Evolutionary conservation across 2,329 filamentous ascomycete species (phyloP).

Genomic region (Scytalidium sp.): DNA sequence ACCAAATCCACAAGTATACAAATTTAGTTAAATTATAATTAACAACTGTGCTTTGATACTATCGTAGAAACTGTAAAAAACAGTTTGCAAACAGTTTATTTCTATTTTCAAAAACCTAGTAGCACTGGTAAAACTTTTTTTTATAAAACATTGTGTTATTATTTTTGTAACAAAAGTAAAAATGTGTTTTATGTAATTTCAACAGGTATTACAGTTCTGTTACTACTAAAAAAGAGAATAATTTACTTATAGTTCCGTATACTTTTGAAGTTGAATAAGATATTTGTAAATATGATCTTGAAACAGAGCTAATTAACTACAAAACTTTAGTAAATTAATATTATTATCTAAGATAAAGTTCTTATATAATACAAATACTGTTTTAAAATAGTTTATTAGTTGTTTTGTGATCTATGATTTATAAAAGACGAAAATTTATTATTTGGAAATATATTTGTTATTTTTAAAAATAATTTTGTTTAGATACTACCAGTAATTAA

Average conservation of each 20-base stretch:
- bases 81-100: constrained; percentile 1
- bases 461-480: too few relatives aligned
- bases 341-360: constrained; percentile 4
- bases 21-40: neutral
- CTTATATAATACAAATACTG: neutral
- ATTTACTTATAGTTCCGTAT: constrained; percentile 1
- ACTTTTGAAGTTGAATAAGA: constrained; percentile 1
- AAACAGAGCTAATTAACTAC: neutral
- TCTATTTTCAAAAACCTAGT: constrained; percentile 1
- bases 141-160: constrained; percentile 4
- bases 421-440: too few relatives aligned
- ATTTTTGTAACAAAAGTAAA: neutral
- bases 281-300: neutral
- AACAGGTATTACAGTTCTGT: constrained; percentile 1
- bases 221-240: neutral
- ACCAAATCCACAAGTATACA: neutral
- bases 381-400: too few relatives aligned
- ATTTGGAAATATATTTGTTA: too few relatives aligned
- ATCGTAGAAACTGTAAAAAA: constrained; percentile 1
- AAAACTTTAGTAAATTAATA: neutral
- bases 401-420: too few relatives aligned
- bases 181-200: constrained; percentile 1
- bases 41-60: constrained; percentile 2
- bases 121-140: constrained; percentile 2
- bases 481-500: too few relatives aligned